phyloP scores from a whole-genome alignment of 2,329 filamentous ascomycete species.

The Alternaria infectoria region DNA sequence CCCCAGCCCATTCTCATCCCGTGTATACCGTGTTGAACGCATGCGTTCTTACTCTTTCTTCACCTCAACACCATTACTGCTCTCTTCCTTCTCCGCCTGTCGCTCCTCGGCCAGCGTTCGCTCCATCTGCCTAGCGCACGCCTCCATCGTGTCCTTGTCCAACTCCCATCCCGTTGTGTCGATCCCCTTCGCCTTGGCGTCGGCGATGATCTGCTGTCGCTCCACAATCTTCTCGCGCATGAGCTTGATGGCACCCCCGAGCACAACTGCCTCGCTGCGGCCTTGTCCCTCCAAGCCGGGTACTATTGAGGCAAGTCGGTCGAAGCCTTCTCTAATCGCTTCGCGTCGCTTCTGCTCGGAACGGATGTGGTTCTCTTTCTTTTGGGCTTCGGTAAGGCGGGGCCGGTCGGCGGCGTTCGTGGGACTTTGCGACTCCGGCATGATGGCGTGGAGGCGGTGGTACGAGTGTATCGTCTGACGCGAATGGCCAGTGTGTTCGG shows the following conservation, averaged over 20 bases:
- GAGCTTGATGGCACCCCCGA: constrained; percentile 61
- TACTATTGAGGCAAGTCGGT: constrained; percentile 78
- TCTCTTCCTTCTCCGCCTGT: constrained; percentile 13
- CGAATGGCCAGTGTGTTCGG: not conserved
- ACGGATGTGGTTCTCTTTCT: constrained; percentile 76
- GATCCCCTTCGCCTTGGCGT: constrained; percentile 45
- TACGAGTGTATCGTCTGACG: not conserved
- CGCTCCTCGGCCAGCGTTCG: constrained; percentile 30
- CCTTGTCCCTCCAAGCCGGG: constrained; percentile 83
- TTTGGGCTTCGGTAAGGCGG: constrained; percentile 71
- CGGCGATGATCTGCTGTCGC: constrained; percentile 45
- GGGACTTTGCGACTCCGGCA: constrained; percentile 37
- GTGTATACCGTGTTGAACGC: not conserved
- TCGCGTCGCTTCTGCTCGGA: constrained; percentile 71
- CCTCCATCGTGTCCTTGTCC: constrained; percentile 35
- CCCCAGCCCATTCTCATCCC: not conserved
- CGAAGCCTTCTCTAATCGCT: constrained; percentile 83
- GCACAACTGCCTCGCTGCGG: constrained; percentile 83
- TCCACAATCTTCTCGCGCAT: constrained; percentile 51
- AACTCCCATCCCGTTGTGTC: constrained; percentile 42
- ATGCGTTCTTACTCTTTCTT: constrained; percentile 8
- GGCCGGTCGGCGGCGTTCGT: constrained; percentile 59
- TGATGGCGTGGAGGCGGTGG: constrained; percentile 12
- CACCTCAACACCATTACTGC: constrained; percentile 9
- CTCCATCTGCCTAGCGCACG: constrained; percentile 35